Evolutionary conservation across 2,329 filamentous ascomycete species (phyloP).

Genomic region (Nannizziopsis arthrosporioides): DNA sequence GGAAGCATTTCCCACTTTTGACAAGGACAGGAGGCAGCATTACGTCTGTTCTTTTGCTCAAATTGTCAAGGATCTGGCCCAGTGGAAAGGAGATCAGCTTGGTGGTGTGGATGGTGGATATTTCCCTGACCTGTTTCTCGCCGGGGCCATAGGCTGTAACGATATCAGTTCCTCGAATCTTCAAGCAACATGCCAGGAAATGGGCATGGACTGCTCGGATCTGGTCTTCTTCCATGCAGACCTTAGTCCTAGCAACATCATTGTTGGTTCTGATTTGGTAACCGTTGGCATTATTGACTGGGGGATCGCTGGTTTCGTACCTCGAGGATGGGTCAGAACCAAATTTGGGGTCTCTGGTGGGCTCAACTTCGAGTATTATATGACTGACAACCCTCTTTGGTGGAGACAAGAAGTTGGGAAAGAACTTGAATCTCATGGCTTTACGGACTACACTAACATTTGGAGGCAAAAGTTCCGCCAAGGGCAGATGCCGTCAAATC

Average conservation of each 20-base stretch:
- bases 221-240: conserved; percentile 25
- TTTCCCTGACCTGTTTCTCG: conserved; percentile 7
- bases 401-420: conserved; percentile 5
- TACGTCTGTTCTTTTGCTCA: conserved; percentile 18
- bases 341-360: conserved; percentile 24
- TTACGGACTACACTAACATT: too few relatives aligned
- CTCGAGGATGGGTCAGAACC: conserved; percentile 25
- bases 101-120: conserved; percentile 7
- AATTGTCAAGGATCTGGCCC: conserved; percentile 2
- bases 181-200: conserved; percentile 2
- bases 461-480: too few relatives aligned
- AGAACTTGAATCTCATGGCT: conserved; percentile 4
- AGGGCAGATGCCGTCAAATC: too few relatives aligned
- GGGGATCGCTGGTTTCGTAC: conserved; percentile 25
- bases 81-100: conserved; percentile 5
- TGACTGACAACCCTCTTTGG: neutral
- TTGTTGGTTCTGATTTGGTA: conserved; percentile 18
- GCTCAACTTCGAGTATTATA: conserved; percentile 18
- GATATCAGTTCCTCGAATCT: conserved; percentile 3
- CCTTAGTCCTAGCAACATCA: conserved; percentile 23
- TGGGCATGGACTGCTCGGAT: conserved; percentile 23
- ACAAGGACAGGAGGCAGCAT: conserved; percentile 16
- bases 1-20: conserved; percentile 20
- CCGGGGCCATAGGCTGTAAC: neutral
- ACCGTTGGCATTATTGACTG: conserved; percentile 25